Evolutionary conservation across 2,329 filamentous ascomycete genomes (phyloP).

Genomic region (Claviceps lovelessii): DNA sequence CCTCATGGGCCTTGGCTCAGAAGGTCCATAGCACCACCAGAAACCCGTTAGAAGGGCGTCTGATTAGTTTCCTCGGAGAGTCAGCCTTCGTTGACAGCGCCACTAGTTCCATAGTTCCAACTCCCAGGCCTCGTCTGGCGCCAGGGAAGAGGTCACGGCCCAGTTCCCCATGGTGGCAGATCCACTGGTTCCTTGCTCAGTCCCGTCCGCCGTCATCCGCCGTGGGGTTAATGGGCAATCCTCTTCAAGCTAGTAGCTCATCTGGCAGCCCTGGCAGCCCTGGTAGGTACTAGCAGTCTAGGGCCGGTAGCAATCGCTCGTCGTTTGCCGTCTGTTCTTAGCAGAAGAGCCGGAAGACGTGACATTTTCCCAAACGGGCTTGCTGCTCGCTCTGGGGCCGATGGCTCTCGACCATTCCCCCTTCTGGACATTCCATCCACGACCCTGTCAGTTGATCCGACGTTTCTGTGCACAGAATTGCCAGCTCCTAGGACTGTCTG

Average conservation of each 20-base stretch:
- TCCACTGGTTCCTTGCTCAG: conserved; percentile 7
- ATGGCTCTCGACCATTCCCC: conserved; percentile 23
- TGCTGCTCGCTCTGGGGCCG: conserved; percentile 10
- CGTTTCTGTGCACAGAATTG: conserved; percentile 8
- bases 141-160: conserved; percentile 3
- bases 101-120: not conserved
- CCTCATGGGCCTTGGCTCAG: not conserved
- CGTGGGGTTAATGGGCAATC: conserved; percentile 3
- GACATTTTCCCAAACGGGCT: conserved; percentile 4
- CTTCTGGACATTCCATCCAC: conserved; percentile 24
- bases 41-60: not conserved
- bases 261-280: not conserved
- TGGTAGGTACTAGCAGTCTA: not conserved
- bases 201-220: conserved; percentile 3
- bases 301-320: not conserved
- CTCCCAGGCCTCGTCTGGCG: not conserved
- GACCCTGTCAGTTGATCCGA: conserved; percentile 18
- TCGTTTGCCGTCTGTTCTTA: not conserved
- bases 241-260: not conserved
- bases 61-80: not conserved
- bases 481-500: conserved; percentile 4
- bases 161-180: conserved; percentile 3
- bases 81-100: not conserved
- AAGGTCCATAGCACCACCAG: not conserved
- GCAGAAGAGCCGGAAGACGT: not conserved